Evolutionary conservation across 2,329 filamentous ascomycete genomes (phyloP), one percentile per base, ranked within the genome.

Genomic region (Colletotrichum ledebouriae): DNA sequence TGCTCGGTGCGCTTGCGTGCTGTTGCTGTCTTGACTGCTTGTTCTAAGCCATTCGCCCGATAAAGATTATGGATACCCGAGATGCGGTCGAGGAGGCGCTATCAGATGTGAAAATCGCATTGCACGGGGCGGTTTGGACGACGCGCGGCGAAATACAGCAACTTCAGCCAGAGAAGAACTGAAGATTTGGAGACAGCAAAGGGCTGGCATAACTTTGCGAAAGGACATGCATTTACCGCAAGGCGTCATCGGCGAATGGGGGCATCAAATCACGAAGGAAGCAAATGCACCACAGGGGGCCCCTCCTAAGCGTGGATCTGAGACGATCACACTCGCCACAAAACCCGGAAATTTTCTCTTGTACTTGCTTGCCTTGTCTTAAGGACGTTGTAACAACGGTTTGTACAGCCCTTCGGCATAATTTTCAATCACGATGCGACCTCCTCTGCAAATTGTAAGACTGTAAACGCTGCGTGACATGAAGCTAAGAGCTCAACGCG

Each of bases 1-100:
- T 87, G 60, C 72, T 87, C 15, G 86, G 84, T 15, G 80, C 80
- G 70, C 74, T 86, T 68, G 86, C 86, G 1, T 88, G 86, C 75
- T 89, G 86, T 75, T 89, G 86, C 77, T 89, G 86, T 74, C 75
- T 89, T 73, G 86, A 89, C 71, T 78, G 81, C 50, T 74, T 88
- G n/a, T 87, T 87, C 73, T 89, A 84, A 77, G 64, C 37, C 47
- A 76, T 63, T 41, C 22, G 25, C 53, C 44, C 10, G 33, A 33
- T 20, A 37, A 57, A 20, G 44, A 59, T 29, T 29, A 42, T 39
- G 22, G 56, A 67, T 69, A 69, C 67, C 66, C 65, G 29, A 46
- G 47, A 49, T 44, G 47, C 22, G 34, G 53, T 44, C 25, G 25
- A 15, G 9, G 10, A 33, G 56, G 10, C 3, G 3, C 6, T 4